Evolutionary conservation across 257 asterid genomes (phyloP), one percentile per base, ranked within the genome.

Genomic region (Primulina eburnea): DNA sequence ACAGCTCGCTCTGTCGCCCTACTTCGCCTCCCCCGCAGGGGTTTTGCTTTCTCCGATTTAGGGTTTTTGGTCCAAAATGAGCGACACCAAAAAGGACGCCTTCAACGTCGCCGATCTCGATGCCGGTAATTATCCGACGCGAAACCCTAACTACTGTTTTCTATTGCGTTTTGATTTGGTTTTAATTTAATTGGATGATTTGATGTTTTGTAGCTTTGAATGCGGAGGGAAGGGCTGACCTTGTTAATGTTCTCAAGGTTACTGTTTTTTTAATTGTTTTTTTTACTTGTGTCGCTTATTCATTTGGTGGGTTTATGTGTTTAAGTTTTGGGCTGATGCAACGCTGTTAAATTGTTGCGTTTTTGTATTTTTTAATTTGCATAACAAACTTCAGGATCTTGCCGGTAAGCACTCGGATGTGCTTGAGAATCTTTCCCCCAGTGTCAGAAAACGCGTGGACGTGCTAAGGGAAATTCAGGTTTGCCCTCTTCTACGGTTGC

Each of bases 191-290:
- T 30, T 56, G 37, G 43, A 0, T 18, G 38, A 6, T 33, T 58
- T 21, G 60, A 12, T 64, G 10, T 76, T 71, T 28, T 81, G 82
- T 62, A 88, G 97, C 92, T 73, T 62, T 90, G 79, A 84, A 81
- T 68, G 81, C 94, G 8, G 94, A 73, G 52, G 89, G 80, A 57
- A 86, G 83, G 70, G 89, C 87, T 29, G 94, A 82, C 83, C 85
- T 90, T 57, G 96, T 88, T 57, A 85, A 81, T 79, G 94, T 86
- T 37, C 88, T 90, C 26, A 88, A 90, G 83, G 97, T 88, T 37
- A 47, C 86, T 71, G 72, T 0, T 30, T 64, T 68, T 10, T 47
- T 5, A 26, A 52, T 2, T 16, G 7, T 34, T 10, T 14, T 32
- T 43, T n/a, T 3, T 5, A 4, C 16, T 32, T 20, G 59, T 0